These are phyloP conservation scores for Pseudisothecium myosuroides DNA, from an alignment of 225 moss, liverwort and hornwort species.

Conservation along the genomic window DNA sequence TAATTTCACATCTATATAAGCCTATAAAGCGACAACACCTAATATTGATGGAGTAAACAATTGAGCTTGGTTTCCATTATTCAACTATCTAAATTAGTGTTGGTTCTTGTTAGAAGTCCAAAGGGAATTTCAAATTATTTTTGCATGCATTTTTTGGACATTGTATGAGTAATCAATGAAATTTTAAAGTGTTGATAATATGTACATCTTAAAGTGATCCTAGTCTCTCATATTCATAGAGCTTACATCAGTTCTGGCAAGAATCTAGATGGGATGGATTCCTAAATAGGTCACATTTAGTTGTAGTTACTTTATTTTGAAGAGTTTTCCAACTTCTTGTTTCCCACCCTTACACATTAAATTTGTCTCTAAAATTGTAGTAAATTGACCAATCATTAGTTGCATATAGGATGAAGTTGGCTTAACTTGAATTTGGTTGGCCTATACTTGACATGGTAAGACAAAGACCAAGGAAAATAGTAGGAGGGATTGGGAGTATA, in stretches of 20 bases:
- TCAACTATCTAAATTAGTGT: not conserved
- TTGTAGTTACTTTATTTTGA: not conserved
- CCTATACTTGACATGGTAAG: rapidly evolving
- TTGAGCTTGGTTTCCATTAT: not conserved
- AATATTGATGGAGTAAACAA: not conserved
- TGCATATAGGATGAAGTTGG: not conserved
- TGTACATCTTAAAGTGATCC: rapidly evolving
- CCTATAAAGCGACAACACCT: not conserved
- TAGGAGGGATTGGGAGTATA: rapidly evolving
- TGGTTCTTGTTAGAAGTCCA: not conserved
- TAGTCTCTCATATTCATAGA: not conserved
- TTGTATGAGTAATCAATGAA: not conserved
- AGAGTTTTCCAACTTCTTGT: not conserved
- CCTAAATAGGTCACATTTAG: not conserved
- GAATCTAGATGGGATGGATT: not conserved
- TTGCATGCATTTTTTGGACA: not conserved
- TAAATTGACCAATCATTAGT: not conserved
- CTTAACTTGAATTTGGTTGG: not conserved
- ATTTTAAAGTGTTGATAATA: not conserved
- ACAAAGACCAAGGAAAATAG: not conserved
- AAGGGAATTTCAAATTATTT: rapidly evolving
- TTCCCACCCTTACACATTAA: not conserved
- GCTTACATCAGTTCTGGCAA: not conserved
- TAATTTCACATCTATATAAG: not conserved
- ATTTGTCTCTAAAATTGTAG: no score